phyloP scores from a whole-genome alignment of 495 filamentous ascomycete genomes.

The Tuber microsphaerosporum region DNA sequence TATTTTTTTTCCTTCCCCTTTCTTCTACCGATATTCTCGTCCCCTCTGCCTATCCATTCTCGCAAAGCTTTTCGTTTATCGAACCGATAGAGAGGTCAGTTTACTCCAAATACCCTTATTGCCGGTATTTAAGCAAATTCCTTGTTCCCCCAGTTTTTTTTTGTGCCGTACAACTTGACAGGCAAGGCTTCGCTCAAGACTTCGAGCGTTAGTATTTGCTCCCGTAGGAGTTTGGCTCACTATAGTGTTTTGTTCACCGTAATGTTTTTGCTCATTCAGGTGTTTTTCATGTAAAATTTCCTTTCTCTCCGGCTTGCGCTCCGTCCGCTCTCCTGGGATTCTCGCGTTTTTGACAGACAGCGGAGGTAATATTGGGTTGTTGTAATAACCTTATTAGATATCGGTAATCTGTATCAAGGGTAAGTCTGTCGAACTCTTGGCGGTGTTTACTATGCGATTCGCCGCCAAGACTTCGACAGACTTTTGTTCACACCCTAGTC shows the following conservation, averaged over 20 bases:
- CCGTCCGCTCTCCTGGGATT: not conserved
- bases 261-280: not conserved
- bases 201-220: not conserved
- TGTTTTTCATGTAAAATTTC: not conserved
- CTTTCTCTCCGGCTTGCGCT: not conserved
- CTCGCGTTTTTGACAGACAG: not conserved
- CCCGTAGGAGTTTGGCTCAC: not conserved
- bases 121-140: not conserved
- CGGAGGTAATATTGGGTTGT: not conserved
- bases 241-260: not conserved
- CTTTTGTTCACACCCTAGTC: too few species aligned
- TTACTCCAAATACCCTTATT: not conserved
- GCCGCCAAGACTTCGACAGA: too few species aligned
- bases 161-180: not conserved
- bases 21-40: not conserved
- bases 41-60: not conserved
- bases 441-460: too few species aligned
- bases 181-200: not conserved
- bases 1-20: not conserved
- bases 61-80: not conserved
- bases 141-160: not conserved
- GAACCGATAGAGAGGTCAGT: not conserved
- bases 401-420: too few species aligned
- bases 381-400: not conserved
- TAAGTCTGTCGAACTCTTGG: too few species aligned